Base-by-base conservation (phyloP, 305 asterid genomes). In the Solanum hybrid region DNA sequence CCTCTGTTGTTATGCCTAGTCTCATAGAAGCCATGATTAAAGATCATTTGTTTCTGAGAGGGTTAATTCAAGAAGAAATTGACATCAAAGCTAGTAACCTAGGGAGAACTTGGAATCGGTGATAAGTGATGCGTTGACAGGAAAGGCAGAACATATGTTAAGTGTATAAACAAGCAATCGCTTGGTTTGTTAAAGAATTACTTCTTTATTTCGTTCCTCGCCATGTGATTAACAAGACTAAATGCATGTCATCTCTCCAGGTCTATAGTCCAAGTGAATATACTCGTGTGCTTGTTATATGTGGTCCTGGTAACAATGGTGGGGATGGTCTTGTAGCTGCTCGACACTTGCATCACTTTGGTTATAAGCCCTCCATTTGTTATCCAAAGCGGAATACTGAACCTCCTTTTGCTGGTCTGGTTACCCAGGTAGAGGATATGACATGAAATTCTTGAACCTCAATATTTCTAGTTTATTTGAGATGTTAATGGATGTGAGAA, bases 361-460 rank as follows among this genome's bases (percentile, higher is more conserved):
- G 99, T 24, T 97, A 95, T 87, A 94, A 93, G 89, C 98, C 96
- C 26, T 94, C 82, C 90, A 72, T 97, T 90, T 97, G 92, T 85
- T 92, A 90, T 78, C 93, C 92, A 72, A 90, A 90, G 34, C 88
- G 81, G 83, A 61, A 90, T 79, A 61, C 73, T 76, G 87, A 89
- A 73, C 92, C 92, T 87, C 92, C 79, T 83, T 90, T 87, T 82
- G 76, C 37, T 51, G 88, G 88, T 73, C 73, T 87, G 45, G 88
- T 89, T 17, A 89, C 90, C 36, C 92, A 91, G 91, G 92, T 89
- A 89, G 36, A 3, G 78, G n/a, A 57, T 85, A 61, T 85, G 51
- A 3, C 45, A 85, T 61, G 88, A 85, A 85, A 85, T 85, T 85
- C 88, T 85, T 61, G 78, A 84, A 84, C 29, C 76, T 97, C 92